Evolutionary conservation across 139 green algal genomes (phyloP).

Genomic region (Yamagishiella unicocca): DNA sequence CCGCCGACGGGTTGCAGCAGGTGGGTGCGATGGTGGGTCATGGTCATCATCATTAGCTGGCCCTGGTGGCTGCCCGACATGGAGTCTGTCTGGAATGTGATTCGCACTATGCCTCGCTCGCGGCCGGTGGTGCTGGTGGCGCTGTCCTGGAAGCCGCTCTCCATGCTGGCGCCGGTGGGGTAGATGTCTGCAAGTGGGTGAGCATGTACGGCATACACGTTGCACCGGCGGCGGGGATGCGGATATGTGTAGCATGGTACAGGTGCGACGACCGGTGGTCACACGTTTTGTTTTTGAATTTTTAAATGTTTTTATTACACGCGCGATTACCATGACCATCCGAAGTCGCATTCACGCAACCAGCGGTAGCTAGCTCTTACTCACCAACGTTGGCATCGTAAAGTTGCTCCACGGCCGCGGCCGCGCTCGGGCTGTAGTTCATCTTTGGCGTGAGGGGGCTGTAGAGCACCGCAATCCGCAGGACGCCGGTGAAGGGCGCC

Average conservation of each 20-base stretch:
- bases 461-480: constrained; percentile 53
- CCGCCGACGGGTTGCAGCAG: constrained; percentile 6
- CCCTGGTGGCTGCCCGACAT: constrained; percentile 12
- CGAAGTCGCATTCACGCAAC: too few species aligned
- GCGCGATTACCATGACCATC: too few species aligned
- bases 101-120: constrained; percentile 17
- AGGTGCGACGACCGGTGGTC: too few species aligned
- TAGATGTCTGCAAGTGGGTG: constrained; percentile 42
- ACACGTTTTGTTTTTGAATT: too few species aligned
- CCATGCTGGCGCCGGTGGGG: constrained; percentile 9
- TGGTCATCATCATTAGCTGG: constrained; percentile 49
- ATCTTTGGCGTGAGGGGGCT: neutral
- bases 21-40: constrained; percentile 47
- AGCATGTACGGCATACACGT: too few species aligned
- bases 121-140: neutral
- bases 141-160: constrained; percentile 14
- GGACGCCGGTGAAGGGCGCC: constrained; percentile 58
- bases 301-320: too few species aligned
- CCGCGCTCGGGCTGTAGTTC: neutral
- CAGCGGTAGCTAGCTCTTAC: too few species aligned
- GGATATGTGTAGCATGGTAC: too few species aligned
- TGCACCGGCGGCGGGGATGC: too few species aligned
- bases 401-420: neutral
- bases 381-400: constrained; percentile 31
- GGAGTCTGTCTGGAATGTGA: constrained; percentile 22